These are phyloP conservation scores for Simplicillium sp. DNA, from an alignment of 2,329 filamentous ascomycete genomes.

Conservation along the genomic window DNA sequence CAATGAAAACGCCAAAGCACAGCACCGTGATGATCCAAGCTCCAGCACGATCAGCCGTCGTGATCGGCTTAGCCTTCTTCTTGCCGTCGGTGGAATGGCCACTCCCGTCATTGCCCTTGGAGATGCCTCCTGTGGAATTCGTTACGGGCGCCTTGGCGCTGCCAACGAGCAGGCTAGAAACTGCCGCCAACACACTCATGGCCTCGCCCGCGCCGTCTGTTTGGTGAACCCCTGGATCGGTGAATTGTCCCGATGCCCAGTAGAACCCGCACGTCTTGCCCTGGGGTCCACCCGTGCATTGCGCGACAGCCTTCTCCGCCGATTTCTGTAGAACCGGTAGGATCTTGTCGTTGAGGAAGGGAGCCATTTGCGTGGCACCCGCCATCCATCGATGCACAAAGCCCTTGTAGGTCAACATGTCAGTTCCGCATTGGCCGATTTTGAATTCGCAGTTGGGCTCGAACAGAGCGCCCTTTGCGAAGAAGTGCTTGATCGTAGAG, in stretches of 20 bases:
- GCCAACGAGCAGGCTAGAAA: constrained; percentile 40
- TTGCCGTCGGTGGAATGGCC: constrained; percentile 16
- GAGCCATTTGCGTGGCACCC: constrained; percentile 41
- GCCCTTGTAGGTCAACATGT: constrained; percentile 65
- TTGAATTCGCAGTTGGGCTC: constrained; percentile 26
- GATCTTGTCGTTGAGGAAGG: constrained; percentile 38
- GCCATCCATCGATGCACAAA: constrained; percentile 49
- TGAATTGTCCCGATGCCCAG: constrained; percentile 40
- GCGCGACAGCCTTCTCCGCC: constrained; percentile 41
- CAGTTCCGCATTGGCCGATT: constrained; percentile 52
- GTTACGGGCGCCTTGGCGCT: constrained; percentile 31
- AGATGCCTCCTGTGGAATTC: constrained; percentile 38
- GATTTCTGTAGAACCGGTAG: constrained; percentile 41
- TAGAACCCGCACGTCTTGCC: constrained; percentile 43
- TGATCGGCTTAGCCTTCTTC: constrained; percentile 19
- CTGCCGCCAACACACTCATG: constrained; percentile 47
- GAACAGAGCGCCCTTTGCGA: constrained; percentile 30
- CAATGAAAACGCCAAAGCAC: no score
- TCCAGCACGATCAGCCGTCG: constrained; percentile 35
- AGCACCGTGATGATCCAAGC: constrained; percentile 38
- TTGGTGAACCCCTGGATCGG: constrained; percentile 29
- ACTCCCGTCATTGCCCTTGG: constrained; percentile 22
- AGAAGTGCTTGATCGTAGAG: not conserved
- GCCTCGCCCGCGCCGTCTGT: constrained; percentile 48
- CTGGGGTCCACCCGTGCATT: constrained; percentile 40